phyloP scores from a whole-genome alignment of 345 rosid genomes.

The Syzygium aromaticum region DNA sequence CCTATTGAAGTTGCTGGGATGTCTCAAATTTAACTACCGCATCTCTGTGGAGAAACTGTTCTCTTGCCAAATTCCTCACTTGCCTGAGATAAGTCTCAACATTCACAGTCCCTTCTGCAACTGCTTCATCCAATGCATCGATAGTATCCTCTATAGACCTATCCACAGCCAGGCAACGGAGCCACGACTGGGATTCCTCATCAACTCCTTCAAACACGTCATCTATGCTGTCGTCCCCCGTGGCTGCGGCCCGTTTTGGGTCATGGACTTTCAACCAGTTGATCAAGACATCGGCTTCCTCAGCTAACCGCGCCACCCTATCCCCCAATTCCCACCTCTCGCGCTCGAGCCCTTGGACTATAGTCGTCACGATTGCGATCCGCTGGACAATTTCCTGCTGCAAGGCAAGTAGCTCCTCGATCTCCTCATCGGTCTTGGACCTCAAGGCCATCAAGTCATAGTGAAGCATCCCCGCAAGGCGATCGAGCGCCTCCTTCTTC shows the following conservation, averaged over 20 bases:
- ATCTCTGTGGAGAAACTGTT: conserved; percentile 34
- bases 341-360: conserved; percentile 22
- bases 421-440: conserved; percentile 22
- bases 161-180: conserved; percentile 34
- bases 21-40: neutral
- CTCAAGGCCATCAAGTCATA: conserved; percentile 27
- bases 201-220: conserved; percentile 23
- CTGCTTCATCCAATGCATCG: conserved; percentile 40
- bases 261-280: conserved; percentile 38
- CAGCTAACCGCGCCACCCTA: conserved; percentile 7
- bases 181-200: conserved; percentile 11
- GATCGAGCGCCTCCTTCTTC: conserved; percentile 52
- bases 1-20: neutral
- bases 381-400: conserved; percentile 26
- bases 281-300: conserved; percentile 14
- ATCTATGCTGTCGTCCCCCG: conserved; percentile 11
- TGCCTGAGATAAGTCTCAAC: conserved; percentile 42
- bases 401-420: conserved; percentile 22
- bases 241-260: neutral
- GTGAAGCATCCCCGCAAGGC: conserved; percentile 48
- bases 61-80: conserved; percentile 62
- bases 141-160: conserved; percentile 52
- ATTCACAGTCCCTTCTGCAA: conserved; percentile 21
- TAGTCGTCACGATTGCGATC: neutral
- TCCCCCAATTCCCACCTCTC: conserved; percentile 28